These are phyloP conservation scores for Diplotaxis tenuifolia DNA, from an alignment of 345 rosid species.

Conservation along the genomic window DNA sequence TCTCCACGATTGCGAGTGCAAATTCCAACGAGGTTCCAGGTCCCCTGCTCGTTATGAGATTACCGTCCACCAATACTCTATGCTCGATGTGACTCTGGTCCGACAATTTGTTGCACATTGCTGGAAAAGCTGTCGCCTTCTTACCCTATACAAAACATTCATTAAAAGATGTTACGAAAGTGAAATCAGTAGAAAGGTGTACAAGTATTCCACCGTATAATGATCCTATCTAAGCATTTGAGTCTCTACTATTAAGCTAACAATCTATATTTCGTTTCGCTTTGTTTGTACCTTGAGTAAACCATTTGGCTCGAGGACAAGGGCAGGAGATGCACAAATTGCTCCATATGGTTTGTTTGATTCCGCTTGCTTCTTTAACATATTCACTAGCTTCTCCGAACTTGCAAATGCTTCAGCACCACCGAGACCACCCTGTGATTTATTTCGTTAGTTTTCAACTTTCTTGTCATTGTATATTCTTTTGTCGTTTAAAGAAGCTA, in stretches of 20 bases:
- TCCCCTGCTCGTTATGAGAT: constrained; percentile 84
- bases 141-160: constrained; percentile 59
- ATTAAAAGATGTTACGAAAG: neutral
- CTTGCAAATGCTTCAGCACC: constrained; percentile 90
- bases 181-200: no score
- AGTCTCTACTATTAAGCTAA: neutral
- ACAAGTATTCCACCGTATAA: no score
- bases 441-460: no score
- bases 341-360: constrained; percentile 84
- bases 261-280: neutral
- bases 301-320: constrained; percentile 87
- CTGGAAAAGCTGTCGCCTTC: constrained; percentile 87
- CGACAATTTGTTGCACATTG: constrained; percentile 72
- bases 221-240: neutral
- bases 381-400: constrained; percentile 69
- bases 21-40: constrained; percentile 92
- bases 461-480: neutral
- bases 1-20: constrained; percentile 75
- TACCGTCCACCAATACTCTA: constrained; percentile 87
- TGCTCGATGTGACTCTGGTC: constrained; percentile 72
- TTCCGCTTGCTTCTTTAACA: constrained; percentile 75
- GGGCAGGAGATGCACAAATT: constrained; percentile 95
- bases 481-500: neutral
- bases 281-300: constrained; percentile 66
- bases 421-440: constrained; percentile 89